Evolutionary conservation across 2,329 filamentous ascomycete species (phyloP).

Genomic region (Daldinia eschscholtzii): DNA sequence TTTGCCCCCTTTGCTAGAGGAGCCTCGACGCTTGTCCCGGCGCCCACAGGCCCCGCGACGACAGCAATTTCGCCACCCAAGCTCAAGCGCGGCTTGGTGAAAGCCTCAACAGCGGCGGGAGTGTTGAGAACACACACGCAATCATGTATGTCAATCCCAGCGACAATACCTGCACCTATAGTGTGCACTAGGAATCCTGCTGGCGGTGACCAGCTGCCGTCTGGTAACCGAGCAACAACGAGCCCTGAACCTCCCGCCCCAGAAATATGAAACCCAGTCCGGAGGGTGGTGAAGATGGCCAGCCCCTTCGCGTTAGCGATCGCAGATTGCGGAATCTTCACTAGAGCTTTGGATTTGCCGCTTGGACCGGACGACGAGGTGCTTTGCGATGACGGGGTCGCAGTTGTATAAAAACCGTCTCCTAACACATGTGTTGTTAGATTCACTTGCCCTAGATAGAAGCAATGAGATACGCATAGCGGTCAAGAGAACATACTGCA

Average conservation of each 20-base stretch:
- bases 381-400: constrained; percentile 32
- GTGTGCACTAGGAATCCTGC: constrained; percentile 87
- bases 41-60: constrained; percentile 75
- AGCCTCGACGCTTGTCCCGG: constrained; percentile 79
- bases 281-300: constrained; percentile 79
- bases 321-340: constrained; percentile 69
- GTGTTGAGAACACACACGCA: constrained; percentile 90
- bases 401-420: constrained; percentile 65
- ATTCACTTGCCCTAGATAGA: constrained; percentile 5
- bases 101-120: constrained; percentile 79
- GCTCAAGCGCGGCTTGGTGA: constrained; percentile 80
- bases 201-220: constrained; percentile 82
- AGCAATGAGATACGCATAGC: not conserved
- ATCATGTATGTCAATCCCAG: constrained; percentile 89
- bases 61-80: constrained; percentile 84
- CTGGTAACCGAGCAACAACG: constrained; percentile 70
- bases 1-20: constrained; percentile 61
- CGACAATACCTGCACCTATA: constrained; percentile 81
- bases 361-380: constrained; percentile 46
- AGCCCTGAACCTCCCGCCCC: constrained; percentile 77
- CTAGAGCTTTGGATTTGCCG: constrained; percentile 61
- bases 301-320: constrained; percentile 75
- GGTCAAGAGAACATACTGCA: constrained; percentile 71
- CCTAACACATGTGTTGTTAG: constrained; percentile 52
- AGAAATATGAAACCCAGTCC: constrained; percentile 73